phyloP scores from a whole-genome alignment of 2,329 filamentous ascomycete species.

The Stachybotrys chlorohalonatus region DNA sequence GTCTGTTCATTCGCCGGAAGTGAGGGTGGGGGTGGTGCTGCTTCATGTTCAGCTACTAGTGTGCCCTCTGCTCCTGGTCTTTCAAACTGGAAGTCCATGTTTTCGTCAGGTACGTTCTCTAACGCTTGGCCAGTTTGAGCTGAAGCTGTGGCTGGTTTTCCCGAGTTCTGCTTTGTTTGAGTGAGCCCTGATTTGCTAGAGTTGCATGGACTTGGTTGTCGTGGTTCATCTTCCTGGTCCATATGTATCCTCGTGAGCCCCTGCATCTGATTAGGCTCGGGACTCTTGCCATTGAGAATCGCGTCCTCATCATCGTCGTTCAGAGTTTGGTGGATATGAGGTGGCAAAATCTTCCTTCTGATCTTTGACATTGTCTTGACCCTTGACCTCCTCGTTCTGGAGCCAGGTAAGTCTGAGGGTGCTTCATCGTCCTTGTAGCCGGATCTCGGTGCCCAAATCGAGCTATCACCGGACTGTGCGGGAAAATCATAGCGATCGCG shows the following conservation, averaged over 20 bases:
- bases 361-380: background rate
- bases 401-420: conserved; percentile 22
- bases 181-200: no score
- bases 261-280: background rate
- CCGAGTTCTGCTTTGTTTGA: no score
- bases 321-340: background rate
- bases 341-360: background rate
- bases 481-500: conserved; percentile 22
- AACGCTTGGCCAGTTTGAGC: no score
- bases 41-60: background rate
- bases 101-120: no score
- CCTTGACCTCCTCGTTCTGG: conserved; percentile 9
- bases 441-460: conserved; percentile 22
- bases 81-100: no score
- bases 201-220: background rate
- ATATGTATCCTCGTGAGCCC: background rate
- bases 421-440: conserved; percentile 8
- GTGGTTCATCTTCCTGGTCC: background rate
- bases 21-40: background rate
- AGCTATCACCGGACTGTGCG: conserved; percentile 16
- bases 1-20: background rate
- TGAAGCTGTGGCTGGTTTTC: no score
- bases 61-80: no score
- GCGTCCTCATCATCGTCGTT: background rate
- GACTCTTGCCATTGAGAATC: background rate